These are phyloP conservation scores for Hericium alpestre DNA, from an alignment of 768 basidiomycete genomes.

Conservation along the genomic window DNA sequence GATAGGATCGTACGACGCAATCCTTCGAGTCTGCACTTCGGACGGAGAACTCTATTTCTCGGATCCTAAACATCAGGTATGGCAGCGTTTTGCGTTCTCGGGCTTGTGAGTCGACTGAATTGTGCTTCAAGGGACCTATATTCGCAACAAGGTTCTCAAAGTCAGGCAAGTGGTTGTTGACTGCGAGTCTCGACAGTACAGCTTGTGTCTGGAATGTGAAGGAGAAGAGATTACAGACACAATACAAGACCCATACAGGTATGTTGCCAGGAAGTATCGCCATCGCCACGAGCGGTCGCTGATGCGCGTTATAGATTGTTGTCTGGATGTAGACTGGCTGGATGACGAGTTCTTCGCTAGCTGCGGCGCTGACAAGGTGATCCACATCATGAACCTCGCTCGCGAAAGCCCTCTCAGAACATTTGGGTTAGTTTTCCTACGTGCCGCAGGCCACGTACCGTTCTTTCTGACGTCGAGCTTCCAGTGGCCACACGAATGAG, in stretches of 20 bases:
- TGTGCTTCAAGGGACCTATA: conserved; percentile 52
- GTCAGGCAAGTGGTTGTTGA: conserved; percentile 60
- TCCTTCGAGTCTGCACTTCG: conserved; percentile 56
- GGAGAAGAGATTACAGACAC: conserved; percentile 47
- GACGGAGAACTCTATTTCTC: conserved; percentile 54
- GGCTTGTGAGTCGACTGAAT: neutral
- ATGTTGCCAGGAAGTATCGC: conserved; percentile 5
- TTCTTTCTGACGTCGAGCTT: neutral
- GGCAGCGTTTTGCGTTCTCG: conserved; percentile 12
- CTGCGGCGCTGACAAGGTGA: conserved; percentile 57
- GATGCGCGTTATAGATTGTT: conserved; percentile 41
- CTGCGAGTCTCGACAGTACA: conserved; percentile 70
- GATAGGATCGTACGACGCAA: conserved; percentile 66
- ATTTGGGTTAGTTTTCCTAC: conserved; percentile 38
- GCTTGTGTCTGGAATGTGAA: conserved; percentile 71
- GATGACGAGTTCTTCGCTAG: conserved; percentile 61
- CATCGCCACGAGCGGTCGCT: neutral
- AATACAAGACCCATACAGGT: conserved; percentile 59
- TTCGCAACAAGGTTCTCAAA: conserved; percentile 72
- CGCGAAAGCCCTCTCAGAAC: conserved; percentile 44
- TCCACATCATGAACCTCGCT: conserved; percentile 52
- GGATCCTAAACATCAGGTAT: conserved; percentile 54
- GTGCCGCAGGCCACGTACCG: neutral
- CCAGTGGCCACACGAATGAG: conserved; percentile 65
- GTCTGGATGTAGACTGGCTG: conserved; percentile 75